These are phyloP conservation scores for Pinus tabuliformis DNA, from an alignment of 75 land plant genomes.

Conservation along the genomic window DNA sequence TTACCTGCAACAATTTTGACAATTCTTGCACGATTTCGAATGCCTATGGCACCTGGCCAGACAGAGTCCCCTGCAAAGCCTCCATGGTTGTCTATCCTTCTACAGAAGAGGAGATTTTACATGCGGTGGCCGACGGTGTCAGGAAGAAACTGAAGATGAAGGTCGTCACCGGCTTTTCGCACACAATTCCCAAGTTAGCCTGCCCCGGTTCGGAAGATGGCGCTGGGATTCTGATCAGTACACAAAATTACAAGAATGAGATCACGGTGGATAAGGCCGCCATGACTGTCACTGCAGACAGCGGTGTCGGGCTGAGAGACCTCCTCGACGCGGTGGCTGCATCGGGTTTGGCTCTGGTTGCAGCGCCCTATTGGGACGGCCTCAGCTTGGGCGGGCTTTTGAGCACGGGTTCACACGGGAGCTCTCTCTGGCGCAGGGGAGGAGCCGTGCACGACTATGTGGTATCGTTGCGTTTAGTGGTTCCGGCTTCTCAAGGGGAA, in stretches of 20 bases:
- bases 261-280: constrained; percentile 28
- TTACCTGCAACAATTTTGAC: constrained; percentile 19
- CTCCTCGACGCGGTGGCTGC: constrained; percentile 45
- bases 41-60: constrained; percentile 51
- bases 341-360: constrained; percentile 42
- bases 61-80: constrained; percentile 43
- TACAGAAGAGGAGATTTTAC: constrained; percentile 51
- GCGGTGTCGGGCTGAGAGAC: constrained; percentile 48
- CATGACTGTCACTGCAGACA: constrained; percentile 34
- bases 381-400: constrained; percentile 63
- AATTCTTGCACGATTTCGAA: constrained; percentile 39
- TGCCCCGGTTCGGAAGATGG: constrained; percentile 36
- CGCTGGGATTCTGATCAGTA: constrained; percentile 49
- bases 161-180: constrained; percentile 43
- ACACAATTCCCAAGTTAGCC: constrained; percentile 62
- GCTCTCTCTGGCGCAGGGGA: constrained; percentile 66
- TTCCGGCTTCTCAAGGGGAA: constrained; percentile 35
- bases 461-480: constrained; percentile 37
- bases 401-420: constrained; percentile 77
- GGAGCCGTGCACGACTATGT: constrained; percentile 67
- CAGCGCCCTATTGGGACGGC: constrained; percentile 74
- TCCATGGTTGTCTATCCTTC: constrained; percentile 40
- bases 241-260: constrained; percentile 20
- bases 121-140: constrained; percentile 47
- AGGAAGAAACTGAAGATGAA: constrained; percentile 47